phyloP scores from a whole-genome alignment of 2,329 filamentous ascomycete genomes.

The Fusarium torulosum region DNA sequence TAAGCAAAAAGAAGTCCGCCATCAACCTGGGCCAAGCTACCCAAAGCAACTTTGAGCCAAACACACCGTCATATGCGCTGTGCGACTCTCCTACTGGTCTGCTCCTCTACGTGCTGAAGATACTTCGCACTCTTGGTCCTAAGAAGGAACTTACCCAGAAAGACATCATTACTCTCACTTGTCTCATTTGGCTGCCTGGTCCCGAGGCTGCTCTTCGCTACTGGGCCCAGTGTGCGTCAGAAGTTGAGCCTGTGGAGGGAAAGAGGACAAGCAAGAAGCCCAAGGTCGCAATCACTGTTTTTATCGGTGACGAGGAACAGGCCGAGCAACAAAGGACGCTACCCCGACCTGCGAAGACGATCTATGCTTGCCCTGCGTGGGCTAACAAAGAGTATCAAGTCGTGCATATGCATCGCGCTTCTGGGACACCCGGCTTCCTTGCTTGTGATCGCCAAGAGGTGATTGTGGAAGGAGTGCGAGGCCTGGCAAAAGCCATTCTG shows the following conservation, averaged over 20 bases:
- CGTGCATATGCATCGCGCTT: constrained; percentile 55
- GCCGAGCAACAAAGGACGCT: constrained; percentile 29
- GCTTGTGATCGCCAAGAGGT: constrained; percentile 63
- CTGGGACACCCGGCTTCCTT: constrained; percentile 59
- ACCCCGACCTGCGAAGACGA: constrained; percentile 43
- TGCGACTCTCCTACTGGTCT: constrained; percentile 72
- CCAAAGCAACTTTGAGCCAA: constrained; percentile 59
- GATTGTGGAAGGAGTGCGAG: constrained; percentile 58
- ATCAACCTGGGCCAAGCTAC: constrained; percentile 49
- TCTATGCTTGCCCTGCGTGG: constrained; percentile 64
- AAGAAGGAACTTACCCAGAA: constrained; percentile 59
- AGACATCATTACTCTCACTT: constrained; percentile 71
- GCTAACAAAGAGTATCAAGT: constrained; percentile 59
- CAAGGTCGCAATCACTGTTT: constrained; percentile 62
- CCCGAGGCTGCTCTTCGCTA: constrained; percentile 71
- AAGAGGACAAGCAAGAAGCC: constrained; percentile 50
- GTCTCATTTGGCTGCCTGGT: constrained; percentile 75
- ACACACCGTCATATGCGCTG: constrained; percentile 69
- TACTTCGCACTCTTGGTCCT: constrained; percentile 58
- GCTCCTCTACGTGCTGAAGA: constrained; percentile 65
- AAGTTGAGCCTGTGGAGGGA: constrained; percentile 49
- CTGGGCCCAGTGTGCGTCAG: constrained; percentile 61
- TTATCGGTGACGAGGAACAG: constrained; percentile 53
- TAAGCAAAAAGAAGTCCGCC: constrained; percentile 21
- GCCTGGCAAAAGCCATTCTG: constrained; percentile 57